Percentiles rank a stretch among this genome's conserved stretches.
These are phyloP conservation scores for Daldinia caldariorum DNA, from an alignment of 495 filamentous ascomycete species.

Conservation along the genomic window DNA sequence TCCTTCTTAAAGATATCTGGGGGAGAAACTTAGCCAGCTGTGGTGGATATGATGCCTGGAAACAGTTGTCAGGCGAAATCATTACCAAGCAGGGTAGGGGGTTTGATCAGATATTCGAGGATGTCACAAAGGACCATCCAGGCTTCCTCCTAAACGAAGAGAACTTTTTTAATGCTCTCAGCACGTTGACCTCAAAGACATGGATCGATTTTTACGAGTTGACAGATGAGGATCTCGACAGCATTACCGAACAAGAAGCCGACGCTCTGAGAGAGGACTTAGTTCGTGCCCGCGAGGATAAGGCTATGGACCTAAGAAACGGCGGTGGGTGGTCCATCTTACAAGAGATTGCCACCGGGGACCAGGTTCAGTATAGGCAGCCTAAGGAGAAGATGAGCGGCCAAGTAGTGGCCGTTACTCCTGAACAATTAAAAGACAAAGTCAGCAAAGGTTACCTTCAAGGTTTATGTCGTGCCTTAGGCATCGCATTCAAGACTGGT, in stretches of 20 bases:
- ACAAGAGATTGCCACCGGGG: background rate
- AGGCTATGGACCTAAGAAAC: background rate
- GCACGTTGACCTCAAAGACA: background rate
- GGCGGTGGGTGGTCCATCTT: background rate
- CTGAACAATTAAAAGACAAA: background rate
- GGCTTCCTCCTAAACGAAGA: background rate
- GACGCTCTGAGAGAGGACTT: slow-evolving; percentile 9
- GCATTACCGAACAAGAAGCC: slow-evolving; percentile 19
- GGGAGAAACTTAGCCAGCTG: background rate
- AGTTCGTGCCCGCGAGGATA: background rate
- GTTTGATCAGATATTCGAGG: background rate
- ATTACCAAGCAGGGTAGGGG: background rate
- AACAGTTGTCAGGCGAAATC: background rate
- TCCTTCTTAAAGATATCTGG: slow-evolving; percentile 17
- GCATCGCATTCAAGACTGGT: background rate
- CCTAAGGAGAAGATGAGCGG: background rate
- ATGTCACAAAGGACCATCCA: background rate
- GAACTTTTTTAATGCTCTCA: background rate
- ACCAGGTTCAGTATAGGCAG: background rate
- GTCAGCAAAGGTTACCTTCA: background rate
- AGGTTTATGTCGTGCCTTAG: background rate
- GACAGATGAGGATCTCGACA: background rate
- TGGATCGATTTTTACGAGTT: slow-evolving; percentile 31
- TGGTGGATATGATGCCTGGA: slow-evolving; percentile 27
- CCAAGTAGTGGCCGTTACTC: no score